These are phyloP conservation scores for Colletotrichum paranaense DNA, from an alignment of 2,329 filamentous ascomycete genomes.

Conservation along the genomic window DNA sequence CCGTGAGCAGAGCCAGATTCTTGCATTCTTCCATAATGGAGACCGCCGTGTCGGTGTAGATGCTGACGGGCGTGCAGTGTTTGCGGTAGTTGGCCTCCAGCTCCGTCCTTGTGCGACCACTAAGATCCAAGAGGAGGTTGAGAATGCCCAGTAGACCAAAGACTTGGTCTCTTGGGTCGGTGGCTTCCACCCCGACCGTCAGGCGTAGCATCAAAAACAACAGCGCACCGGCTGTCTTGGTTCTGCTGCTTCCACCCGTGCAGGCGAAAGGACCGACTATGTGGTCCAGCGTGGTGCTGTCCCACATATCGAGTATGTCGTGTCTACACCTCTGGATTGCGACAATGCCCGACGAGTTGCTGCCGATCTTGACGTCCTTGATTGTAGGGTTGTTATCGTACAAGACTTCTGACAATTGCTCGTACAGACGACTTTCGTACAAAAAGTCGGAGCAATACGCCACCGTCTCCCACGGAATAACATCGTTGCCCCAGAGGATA, in stretches of 20 bases:
- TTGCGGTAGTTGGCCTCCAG: conserved; percentile 16
- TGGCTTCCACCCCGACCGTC: conserved; percentile 35
- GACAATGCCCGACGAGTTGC: conserved; percentile 24
- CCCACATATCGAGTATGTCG: conserved; percentile 7
- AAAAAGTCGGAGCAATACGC: conserved; percentile 25
- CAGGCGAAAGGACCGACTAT: not conserved
- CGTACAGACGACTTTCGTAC: conserved; percentile 19
- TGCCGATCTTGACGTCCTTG: conserved; percentile 14
- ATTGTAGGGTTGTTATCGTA: conserved; percentile 17
- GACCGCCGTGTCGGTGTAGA: conserved; percentile 13
- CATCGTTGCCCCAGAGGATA: conserved; percentile 30
- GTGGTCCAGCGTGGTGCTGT: conserved; percentile 19
- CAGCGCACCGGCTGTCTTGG: conserved; percentile 18
- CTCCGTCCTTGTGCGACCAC: conserved; percentile 4
- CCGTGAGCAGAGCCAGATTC: conserved; percentile 34
- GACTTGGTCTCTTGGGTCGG: conserved; percentile 34
- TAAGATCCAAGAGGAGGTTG: conserved; percentile 20
- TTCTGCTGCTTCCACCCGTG: not conserved
- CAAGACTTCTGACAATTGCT: conserved; percentile 20
- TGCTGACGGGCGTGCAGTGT: conserved; percentile 6
- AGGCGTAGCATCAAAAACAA: conserved; percentile 31
- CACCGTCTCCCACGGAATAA: conserved; percentile 28
- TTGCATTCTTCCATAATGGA: conserved; percentile 31
- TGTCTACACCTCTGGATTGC: conserved; percentile 24
- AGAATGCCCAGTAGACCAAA: conserved; percentile 36